Percentiles rank a stretch among this genome's conserved stretches.
phyloP scores from a whole-genome alignment of 1,139 yeast genomes.

The Candida tropicalis region DNA sequence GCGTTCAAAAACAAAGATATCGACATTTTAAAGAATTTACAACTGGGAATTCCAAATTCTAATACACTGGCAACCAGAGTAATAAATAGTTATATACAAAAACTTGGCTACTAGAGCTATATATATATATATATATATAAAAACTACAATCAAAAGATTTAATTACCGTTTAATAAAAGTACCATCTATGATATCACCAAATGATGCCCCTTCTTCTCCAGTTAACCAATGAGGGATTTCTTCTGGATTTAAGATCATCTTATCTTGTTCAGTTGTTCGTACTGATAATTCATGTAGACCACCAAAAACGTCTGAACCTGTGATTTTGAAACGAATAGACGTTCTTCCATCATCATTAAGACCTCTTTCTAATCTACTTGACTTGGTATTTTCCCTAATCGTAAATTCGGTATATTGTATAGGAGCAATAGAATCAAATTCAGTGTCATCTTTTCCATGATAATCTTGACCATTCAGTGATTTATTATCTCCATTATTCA shows the following conservation, averaged over 20 bases:
- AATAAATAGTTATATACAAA: conserved; percentile 30
- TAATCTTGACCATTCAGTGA: conserved; percentile 18
- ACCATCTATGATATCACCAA: conserved; percentile 54
- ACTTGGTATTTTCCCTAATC: conserved; percentile 30
- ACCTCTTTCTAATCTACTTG: conserved; percentile 12
- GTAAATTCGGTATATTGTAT: conserved; percentile 52
- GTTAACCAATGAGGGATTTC: conserved; percentile 76
- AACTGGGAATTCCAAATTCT: conserved; percentile 12
- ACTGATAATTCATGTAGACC: conserved; percentile 78
- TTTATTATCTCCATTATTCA: conserved; percentile 37
- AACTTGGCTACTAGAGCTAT: conserved; percentile 31
- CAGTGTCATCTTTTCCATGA: conserved; percentile 23
- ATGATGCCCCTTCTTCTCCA: conserved; percentile 65
- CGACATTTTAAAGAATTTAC: conserved; percentile 20
- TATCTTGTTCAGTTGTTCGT: conserved; percentile 23
- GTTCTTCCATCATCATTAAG: conserved; percentile 18
- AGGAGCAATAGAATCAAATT: conserved; percentile 56
- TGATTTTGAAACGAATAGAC: conserved; percentile 50
- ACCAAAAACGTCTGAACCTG: conserved; percentile 78
- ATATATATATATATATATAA: background rate
- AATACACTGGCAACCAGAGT: conserved; percentile 24
- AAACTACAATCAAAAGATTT: too few species aligned
- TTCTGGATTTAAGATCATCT: conserved; percentile 53
- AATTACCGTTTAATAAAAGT: conserved; percentile 24
- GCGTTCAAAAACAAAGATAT: conserved; percentile 60